phyloP scores from a whole-genome alignment of 495 filamentous ascomycete species.

The Xylaria nigripes region DNA sequence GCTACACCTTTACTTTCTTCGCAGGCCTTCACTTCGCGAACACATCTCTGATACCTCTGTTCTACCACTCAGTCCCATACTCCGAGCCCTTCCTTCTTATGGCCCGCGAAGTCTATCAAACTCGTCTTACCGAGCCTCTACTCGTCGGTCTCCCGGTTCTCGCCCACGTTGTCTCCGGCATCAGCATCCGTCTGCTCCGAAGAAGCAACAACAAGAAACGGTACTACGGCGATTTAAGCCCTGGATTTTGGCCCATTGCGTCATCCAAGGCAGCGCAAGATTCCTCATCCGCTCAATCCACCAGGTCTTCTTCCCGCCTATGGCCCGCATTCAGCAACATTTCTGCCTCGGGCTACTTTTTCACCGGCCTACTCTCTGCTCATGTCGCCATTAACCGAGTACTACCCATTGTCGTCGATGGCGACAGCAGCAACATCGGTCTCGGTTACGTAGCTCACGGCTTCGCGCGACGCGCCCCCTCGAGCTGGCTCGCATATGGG shows the following conservation, averaged over 20 bases:
- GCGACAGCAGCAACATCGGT: slow-evolving; percentile 72
- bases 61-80: slow-evolving; percentile 43
- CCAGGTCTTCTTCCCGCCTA: slow-evolving; percentile 30
- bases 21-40: slow-evolving; percentile 69
- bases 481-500: slow-evolving; percentile 60
- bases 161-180: slow-evolving; percentile 55
- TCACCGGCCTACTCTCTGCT: slow-evolving; percentile 53
- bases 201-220: slow-evolving; percentile 55
- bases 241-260: slow-evolving; percentile 33
- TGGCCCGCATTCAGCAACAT: slow-evolving; percentile 65
- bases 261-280: slow-evolving; percentile 14
- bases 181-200: slow-evolving; percentile 66
- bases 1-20: slow-evolving; percentile 78
- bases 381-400: slow-evolving; percentile 66
- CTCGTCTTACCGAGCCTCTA: slow-evolving; percentile 55
- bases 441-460: slow-evolving; percentile 81
- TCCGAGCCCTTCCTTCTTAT: slow-evolving; percentile 59
- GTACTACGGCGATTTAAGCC: slow-evolving; percentile 49
- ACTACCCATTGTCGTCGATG: slow-evolving; percentile 65
- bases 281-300: slow-evolving; percentile 7
- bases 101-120: slow-evolving; percentile 73
- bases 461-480: slow-evolving; percentile 56
- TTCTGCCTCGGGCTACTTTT: slow-evolving; percentile 56
- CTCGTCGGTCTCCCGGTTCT: slow-evolving; percentile 52
- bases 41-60: slow-evolving; percentile 65